Percentiles rank a stretch among this genome's conserved stretches.
phyloP scores from a whole-genome alignment of 208 protist species.

The Acanthamoeba polyphaga region DNA sequence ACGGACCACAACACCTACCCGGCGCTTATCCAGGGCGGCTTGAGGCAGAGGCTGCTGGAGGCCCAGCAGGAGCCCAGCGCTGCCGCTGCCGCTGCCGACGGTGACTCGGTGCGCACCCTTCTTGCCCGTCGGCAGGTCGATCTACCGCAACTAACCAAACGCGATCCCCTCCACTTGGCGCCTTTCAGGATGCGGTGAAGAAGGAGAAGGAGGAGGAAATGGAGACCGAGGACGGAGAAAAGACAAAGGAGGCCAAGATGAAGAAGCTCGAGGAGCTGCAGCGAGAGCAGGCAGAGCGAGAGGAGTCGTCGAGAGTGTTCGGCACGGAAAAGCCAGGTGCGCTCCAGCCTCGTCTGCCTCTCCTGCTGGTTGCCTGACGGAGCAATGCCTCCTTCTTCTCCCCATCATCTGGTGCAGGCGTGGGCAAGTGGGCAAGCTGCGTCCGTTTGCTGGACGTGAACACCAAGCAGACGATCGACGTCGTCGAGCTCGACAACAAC shows the following conservation, averaged over 20 bases:
- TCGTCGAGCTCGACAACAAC: constrained; percentile 89
- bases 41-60: constrained; percentile 11
- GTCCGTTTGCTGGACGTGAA: constrained; percentile 89
- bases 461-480: constrained; percentile 77
- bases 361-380: background rate
- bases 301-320: constrained; percentile 5
- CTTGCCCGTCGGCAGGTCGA: background rate
- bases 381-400: too few species aligned
- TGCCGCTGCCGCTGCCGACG: background rate
- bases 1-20: constrained; percentile 89
- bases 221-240: constrained; percentile 66
- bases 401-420: background rate
- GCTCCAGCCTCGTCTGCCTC: background rate
- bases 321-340: constrained; percentile 68
- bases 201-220: constrained; percentile 60
- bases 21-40: constrained; percentile 44
- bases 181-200: background rate
- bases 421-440: constrained; percentile 89
- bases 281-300: constrained; percentile 34
- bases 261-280: constrained; percentile 38
- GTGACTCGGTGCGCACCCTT: background rate
- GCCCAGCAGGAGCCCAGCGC: constrained; percentile 50
- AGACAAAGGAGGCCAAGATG: constrained; percentile 77
- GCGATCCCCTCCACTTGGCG: too few species aligned
- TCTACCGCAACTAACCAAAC: too few species aligned